Evolutionary conservation across 2,329 filamentous ascomycete species (phyloP), one percentile per base, ranked within the genome.

Genomic region (Aureobasidium sp.): DNA sequence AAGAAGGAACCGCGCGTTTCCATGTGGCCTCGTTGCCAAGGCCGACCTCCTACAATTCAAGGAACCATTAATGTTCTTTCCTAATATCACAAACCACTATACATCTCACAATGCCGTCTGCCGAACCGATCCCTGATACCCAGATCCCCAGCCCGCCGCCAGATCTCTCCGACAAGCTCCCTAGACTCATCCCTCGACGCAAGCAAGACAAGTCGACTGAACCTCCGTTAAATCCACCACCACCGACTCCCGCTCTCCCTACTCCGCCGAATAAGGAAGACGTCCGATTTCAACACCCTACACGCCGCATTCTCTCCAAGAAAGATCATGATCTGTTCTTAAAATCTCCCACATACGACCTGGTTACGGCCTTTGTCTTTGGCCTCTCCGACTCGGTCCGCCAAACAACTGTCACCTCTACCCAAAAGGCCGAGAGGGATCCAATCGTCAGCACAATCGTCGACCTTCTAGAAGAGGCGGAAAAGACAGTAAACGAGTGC

Each of bases 111-210:
- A 62, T 62, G 60, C 60, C 60, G 27, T 49, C 60, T 97, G 9
- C 94, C 94, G 7, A 97, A 94, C 70, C 96, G 90, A 74, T 94
- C 92, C 66, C 94, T 93, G 0, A 91, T 89, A 0, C 75, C 97
- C 36, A 66, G 69, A 30, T 62, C 16, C 60, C 51, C 7, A 57
- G 50, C 21, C 47, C 57, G 4, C 57, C 57, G 34, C 78, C 81
- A 16, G 78, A 80, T 67, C 75, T 84, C 30, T 82, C 79, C 68
- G 76, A 83, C 68, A 80, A 78, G 64, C 81, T 90, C 45, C 87
- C 87, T 37, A 89, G 85, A 70, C 79, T 91, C 64, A 82, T 87
- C 69, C 85, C 88, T 34, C 83, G 87, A 63, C 80, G 80, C 63
- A 81, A 82, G 63, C 79, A 81, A 63, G 71, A 76, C 63, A 73